phyloP scores from a whole-genome alignment of 345 rosid species.

The Balakata baccata region DNA sequence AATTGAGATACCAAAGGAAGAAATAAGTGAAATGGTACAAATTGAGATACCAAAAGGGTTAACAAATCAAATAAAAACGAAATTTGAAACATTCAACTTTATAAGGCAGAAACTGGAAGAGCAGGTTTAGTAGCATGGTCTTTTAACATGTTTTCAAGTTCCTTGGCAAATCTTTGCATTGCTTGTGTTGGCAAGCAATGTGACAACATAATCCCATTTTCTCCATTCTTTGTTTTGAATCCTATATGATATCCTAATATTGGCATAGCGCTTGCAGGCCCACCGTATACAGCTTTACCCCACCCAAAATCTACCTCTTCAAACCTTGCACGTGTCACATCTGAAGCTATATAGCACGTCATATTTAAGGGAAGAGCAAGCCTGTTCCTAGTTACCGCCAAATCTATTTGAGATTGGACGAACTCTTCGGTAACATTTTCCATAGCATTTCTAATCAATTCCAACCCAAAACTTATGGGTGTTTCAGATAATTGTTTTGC shows the following conservation, averaged over 20 bases:
- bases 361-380: background rate
- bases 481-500: constrained; percentile 15
- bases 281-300: constrained; percentile 27
- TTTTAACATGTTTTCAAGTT: background rate
- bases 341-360: constrained; percentile 3
- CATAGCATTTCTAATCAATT: constrained; percentile 29
- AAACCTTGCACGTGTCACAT: background rate
- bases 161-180: constrained; percentile 27
- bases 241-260: background rate
- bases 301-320: constrained; percentile 29
- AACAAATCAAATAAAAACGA: too few relatives aligned
- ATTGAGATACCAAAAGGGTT: too few relatives aligned
- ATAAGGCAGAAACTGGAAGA: too few relatives aligned
- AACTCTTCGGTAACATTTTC: constrained; percentile 27
- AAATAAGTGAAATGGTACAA: too few relatives aligned
- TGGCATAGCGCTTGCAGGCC: constrained; percentile 4
- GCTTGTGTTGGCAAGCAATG: constrained; percentile 19
- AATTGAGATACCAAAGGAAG: too few relatives aligned
- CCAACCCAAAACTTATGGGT: constrained; percentile 36
- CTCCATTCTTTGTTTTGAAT: constrained; percentile 15
- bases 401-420: constrained; percentile 16
- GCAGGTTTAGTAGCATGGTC: too few relatives aligned
- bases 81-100: too few relatives aligned
- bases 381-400: constrained; percentile 14
- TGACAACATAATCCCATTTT: constrained; percentile 20